phyloP scores from a whole-genome alignment of 106 monocot species.

The Acanthochlamys bracteata region DNA sequence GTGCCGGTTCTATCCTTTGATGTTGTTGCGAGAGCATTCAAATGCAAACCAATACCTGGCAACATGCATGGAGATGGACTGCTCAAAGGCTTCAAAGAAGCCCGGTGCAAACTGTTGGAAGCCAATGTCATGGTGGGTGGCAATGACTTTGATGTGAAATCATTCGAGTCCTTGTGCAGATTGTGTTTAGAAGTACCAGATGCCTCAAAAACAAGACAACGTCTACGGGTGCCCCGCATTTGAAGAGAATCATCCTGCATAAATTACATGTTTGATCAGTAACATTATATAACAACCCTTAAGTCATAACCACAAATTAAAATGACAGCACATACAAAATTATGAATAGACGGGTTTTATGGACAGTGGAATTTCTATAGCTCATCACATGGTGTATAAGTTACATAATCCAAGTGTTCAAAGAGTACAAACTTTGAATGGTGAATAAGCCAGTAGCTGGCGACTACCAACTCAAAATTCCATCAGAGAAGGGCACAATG shows the following conservation, averaged over 20 bases:
- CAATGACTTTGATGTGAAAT: conserved; percentile 17
- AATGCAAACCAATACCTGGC: conserved; percentile 87
- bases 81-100: conserved; percentile 23
- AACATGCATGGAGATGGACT: conserved; percentile 22
- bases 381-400: too few species aligned
- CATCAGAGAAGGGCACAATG: too few species aligned
- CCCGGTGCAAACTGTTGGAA: conserved; percentile 16
- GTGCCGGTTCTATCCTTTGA: conserved; percentile 34
- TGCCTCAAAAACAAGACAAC: conserved; percentile 81
- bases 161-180: conserved; percentile 11
- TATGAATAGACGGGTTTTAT: too few species aligned
- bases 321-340: background rate
- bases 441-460: too few species aligned
- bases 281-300: background rate
- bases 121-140: conserved; percentile 17
- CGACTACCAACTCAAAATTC: too few species aligned
- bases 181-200: conserved; percentile 27
- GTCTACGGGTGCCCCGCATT: conserved; percentile 64
- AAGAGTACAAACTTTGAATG: too few species aligned
- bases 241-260: conserved; percentile 57
- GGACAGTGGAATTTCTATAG: too few species aligned
- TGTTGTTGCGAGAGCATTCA: conserved; percentile 71
- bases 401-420: too few species aligned
- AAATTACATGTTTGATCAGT: background rate
- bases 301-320: background rate